Evolutionary conservation across 83 land plant species (phyloP).

Genomic region (Diphasiastrum complanatum): DNA sequence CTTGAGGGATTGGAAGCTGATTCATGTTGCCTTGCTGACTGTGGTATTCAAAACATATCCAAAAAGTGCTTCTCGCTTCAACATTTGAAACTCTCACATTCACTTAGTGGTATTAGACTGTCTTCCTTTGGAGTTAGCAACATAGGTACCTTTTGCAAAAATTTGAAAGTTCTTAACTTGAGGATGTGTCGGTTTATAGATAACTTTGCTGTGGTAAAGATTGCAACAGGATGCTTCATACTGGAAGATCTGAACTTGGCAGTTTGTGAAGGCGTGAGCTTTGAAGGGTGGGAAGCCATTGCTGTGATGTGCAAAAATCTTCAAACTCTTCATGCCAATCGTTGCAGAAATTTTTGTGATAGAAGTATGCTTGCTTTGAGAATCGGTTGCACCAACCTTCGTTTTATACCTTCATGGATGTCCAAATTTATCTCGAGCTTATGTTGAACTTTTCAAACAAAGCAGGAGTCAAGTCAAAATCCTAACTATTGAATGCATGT

Average conservation of each 20-base stretch:
- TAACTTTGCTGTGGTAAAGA: conserved; percentile 32
- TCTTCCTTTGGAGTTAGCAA: conserved; percentile 20
- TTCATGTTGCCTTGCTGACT: conserved; percentile 35
- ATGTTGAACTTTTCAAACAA: conserved; percentile 39
- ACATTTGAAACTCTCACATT: conserved; percentile 34
- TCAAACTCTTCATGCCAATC: conserved; percentile 46
- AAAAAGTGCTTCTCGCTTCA: conserved; percentile 42
- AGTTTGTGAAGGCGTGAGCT: conserved; percentile 38
- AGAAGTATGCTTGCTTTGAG: conserved; percentile 33
- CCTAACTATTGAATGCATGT: too few species aligned
- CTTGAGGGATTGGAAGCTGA: conserved; percentile 45
- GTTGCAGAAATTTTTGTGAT: conserved; percentile 46
- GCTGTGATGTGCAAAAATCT: conserved; percentile 39
- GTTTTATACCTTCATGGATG: conserved; percentile 40
- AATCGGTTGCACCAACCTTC: conserved; percentile 39
- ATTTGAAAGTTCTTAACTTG: conserved; percentile 32
- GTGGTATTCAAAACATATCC: conserved; percentile 31
- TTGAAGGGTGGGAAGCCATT: conserved; percentile 42
- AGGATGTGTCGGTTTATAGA: conserved; percentile 39
- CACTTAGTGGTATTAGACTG: conserved; percentile 4
- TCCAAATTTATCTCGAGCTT: conserved; percentile 4
- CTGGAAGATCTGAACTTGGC: conserved; percentile 54
- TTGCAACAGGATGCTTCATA: conserved; percentile 47
- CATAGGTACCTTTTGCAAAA: conserved; percentile 26
- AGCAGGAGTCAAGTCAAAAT: too few species aligned